These are phyloP conservation scores for Diospyros lotus DNA, from an alignment of 148 eudicot genomes.

Conservation along the genomic window DNA sequence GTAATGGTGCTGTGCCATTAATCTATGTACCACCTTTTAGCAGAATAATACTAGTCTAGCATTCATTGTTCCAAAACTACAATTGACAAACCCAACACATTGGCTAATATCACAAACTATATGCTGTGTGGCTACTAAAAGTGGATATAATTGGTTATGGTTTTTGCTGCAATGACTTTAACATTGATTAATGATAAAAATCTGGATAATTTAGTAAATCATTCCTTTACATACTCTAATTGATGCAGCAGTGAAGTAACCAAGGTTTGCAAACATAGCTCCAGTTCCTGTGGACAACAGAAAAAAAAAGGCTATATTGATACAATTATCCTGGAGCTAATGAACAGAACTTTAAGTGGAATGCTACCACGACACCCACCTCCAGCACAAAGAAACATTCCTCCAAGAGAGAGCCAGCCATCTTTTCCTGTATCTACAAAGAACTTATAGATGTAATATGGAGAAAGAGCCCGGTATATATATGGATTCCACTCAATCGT, in stretches of 20 bases:
- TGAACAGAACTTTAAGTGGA: background rate
- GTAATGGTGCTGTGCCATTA: background rate
- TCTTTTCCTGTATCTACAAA: conserved; percentile 26
- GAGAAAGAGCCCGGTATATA: conserved; percentile 39
- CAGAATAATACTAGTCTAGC: background rate
- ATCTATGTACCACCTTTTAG: background rate
- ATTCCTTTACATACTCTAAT: conserved; percentile 29
- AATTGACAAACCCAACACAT: background rate
- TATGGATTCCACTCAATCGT: conserved; percentile 41
- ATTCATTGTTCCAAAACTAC: background rate
- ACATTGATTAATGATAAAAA: background rate
- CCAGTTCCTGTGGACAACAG: conserved; percentile 35
- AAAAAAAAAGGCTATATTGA: conserved; percentile 4
- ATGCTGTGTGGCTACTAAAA: background rate
- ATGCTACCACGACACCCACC: conserved; percentile 17
- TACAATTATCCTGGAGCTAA: background rate
- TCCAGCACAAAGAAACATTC: conserved; percentile 39
- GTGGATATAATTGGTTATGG: background rate
- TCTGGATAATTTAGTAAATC: no score
- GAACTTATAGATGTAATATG: conserved; percentile 39
- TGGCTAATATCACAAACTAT: background rate
- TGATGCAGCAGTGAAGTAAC: conserved; percentile 39
- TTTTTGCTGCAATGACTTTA: background rate
- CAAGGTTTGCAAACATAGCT: conserved; percentile 47
- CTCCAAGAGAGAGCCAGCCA: conserved; percentile 47